Evolutionary conservation across 164 flowering plant species (phyloP), one percentile per base, ranked within the genome.

Genomic region (Sedum album): DNA sequence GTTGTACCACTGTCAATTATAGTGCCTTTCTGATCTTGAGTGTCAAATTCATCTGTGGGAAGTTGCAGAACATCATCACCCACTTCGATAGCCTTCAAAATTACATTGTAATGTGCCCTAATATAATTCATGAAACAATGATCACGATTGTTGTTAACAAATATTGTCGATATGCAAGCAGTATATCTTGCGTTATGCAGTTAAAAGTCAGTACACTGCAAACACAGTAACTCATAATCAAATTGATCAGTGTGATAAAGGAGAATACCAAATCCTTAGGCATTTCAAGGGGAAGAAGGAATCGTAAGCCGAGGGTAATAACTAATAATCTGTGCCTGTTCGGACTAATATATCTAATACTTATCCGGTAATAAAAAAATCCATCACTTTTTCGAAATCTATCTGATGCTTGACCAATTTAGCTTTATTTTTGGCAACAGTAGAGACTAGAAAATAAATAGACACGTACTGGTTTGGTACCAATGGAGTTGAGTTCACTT

Each of bases 1-100:
- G 99, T 94, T 72, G 97, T 90, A 51, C 99, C 97, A 73, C 97
- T 91, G 72, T 94, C 99, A 72, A 94, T 82, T 36, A 94, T 85
- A 30, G 97, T 80, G 66, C 89, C 91, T 73, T 71, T 81, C 31
- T 67, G 65, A 14, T 63, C 76, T 33, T 80, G 89, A 42, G 79
- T 66, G 35, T 78, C 86, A 77, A 85, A 86, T 57, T 73, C 53
- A 77, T 83, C 88, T 46, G 89, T 66, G 21, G 97, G 88, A 78
- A 91, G 85, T n/a, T 83, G 70, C 66, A 94, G 74, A 69, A 77
- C 78, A 57, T 72, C 66, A 72, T 82, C 85, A 75, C 86, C 96
- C 67, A 94, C 93, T 70, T 86, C 89, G 76, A 91, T 74, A 63
- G 77, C 78, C 84, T 80, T 85, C 86, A 91, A 64, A 71, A 71